phyloP scores from a whole-genome alignment of 2,329 filamentous ascomycete species.

The Cladosporium oxysporum region DNA sequence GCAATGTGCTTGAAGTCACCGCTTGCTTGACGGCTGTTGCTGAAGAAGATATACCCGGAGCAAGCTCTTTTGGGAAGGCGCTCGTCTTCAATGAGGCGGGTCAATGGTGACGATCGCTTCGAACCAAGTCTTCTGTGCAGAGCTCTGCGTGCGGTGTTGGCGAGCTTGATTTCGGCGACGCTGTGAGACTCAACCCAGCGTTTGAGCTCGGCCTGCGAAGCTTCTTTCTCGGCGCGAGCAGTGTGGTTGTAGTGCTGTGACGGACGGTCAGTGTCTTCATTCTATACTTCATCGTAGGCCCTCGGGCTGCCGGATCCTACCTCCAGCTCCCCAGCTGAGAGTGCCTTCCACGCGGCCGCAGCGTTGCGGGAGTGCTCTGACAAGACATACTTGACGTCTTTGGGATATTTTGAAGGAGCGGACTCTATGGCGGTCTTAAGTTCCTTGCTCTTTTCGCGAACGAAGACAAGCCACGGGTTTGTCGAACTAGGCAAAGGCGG shows the following conservation, averaged over 20 bases:
- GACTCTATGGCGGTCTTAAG: background rate
- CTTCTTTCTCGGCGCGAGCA: constrained; percentile 49
- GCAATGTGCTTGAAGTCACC: constrained; percentile 55
- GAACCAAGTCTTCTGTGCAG: constrained; percentile 33
- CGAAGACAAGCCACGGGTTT: constrained; percentile 33
- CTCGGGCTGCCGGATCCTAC: constrained; percentile 31
- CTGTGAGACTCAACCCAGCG: constrained; percentile 59
- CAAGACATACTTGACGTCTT: background rate
- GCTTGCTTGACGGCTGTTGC: constrained; percentile 44
- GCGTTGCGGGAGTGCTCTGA: constrained; percentile 42
- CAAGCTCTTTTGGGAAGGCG: constrained; percentile 51
- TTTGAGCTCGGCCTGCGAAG: constrained; percentile 48
- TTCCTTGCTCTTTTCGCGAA: constrained; percentile 17
- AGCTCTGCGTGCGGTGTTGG: constrained; percentile 58
- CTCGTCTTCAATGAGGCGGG: constrained; percentile 54
- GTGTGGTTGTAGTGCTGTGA: constrained; percentile 56
- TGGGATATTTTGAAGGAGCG: background rate
- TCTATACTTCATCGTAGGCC: background rate
- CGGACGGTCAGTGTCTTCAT: constrained; percentile 14
- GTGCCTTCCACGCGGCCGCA: constrained; percentile 47
- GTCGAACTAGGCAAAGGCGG: constrained; percentile 30
- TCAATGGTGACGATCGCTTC: constrained; percentile 5
- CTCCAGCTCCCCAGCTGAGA: constrained; percentile 49
- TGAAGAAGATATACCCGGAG: constrained; percentile 48
- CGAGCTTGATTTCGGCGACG: constrained; percentile 57